Base-by-base conservation (phyloP, 106 monocot genomes). In the Hemerocallis citrina region DNA sequence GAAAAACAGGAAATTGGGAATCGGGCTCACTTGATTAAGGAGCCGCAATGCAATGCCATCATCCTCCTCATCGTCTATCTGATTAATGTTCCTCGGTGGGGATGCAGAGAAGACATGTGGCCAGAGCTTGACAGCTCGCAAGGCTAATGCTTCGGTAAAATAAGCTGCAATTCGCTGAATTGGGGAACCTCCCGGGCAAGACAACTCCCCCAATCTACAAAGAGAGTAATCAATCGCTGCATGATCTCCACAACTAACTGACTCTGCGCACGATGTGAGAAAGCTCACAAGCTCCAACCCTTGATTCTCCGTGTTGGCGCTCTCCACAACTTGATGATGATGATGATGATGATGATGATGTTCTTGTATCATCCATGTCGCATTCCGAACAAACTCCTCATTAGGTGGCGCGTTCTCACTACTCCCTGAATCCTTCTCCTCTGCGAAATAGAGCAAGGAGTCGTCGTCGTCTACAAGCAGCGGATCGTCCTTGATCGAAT, bases 1-100 rank as follows among this genome's bases (percentile, higher is more conserved):
- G 80, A 85, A 89, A 54, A 89, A 82, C 55, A 89, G 28, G 61
- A 93, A 89, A 55, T 68, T 85, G 0, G 82, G 82, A 13, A 89
- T 85, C 0, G 89, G 89, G 55, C 67, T 89, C 19, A 74, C 75
- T 13, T 72, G 54, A 59, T 89, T 71, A 46, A 89, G 85, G 12
- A 85, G 23, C 10, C 80, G 69, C 15, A 89, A 40, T 5, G 95
- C 81, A 0, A 39, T 68, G 47, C 77, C 77, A 27, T 86, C 79
- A 6, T 65, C 69, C 0, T 70, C 74, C 1, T 69, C 58, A 15
- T 61, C 69, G 0, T 57, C 11, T 11, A 27, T 59, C 39, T 77
- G 71, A 0, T 42, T 42, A 20, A 85, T 10, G 38, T 69, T 66
- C 17, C 77, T 62, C 0, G 81, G 83, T 6, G 78, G 81, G 0